Percentiles rank a stretch among this genome's conserved stretches.
phyloP scores from a whole-genome alignment of 2,329 filamentous ascomycete genomes.

The Moelleriella libera region DNA sequence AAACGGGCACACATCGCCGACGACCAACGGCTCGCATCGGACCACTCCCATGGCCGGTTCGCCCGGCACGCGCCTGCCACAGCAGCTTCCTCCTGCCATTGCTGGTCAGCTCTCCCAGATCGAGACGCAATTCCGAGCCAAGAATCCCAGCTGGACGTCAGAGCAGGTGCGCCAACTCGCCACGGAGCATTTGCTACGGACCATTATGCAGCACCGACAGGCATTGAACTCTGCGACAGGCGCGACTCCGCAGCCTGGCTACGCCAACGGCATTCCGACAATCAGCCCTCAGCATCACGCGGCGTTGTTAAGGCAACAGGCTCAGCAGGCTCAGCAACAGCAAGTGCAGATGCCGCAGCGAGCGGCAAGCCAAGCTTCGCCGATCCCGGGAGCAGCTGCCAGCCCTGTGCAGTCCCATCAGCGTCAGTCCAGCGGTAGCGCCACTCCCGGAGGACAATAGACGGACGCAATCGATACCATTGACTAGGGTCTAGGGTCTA shows the following conservation, averaged over 20 bases:
- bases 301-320: slow-evolving; percentile 37
- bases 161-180: slow-evolving; percentile 37
- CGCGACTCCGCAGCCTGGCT: slow-evolving; percentile 29
- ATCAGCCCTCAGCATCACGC: slow-evolving; percentile 46
- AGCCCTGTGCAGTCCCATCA: slow-evolving; percentile 12
- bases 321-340: slow-evolving; percentile 13
- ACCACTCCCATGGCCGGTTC: slow-evolving; percentile 27
- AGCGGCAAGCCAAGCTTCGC: slow-evolving; percentile 10
- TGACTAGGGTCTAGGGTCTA: too few species aligned
- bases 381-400: slow-evolving; percentile 8
- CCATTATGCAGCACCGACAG: slow-evolving; percentile 34
- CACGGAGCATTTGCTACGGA: slow-evolving; percentile 31
- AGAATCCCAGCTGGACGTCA: slow-evolving; percentile 34
- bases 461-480: neutral
- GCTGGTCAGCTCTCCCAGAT: slow-evolving; percentile 34
- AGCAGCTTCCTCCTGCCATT: slow-evolving; percentile 31
- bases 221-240: slow-evolving; percentile 37
- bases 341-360: slow-evolving; percentile 8
- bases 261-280: slow-evolving; percentile 33
- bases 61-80: slow-evolving; percentile 24
- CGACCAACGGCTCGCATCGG: slow-evolving; percentile 31
- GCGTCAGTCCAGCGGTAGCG: slow-evolving; percentile 24
- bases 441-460: slow-evolving; percentile 13
- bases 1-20: slow-evolving; percentile 28
- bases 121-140: slow-evolving; percentile 35